Evolutionary conservation across 768 basidiomycete genomes (phyloP), one percentile per base, ranked within the genome.

Genomic region (Mycena kentingensis): DNA sequence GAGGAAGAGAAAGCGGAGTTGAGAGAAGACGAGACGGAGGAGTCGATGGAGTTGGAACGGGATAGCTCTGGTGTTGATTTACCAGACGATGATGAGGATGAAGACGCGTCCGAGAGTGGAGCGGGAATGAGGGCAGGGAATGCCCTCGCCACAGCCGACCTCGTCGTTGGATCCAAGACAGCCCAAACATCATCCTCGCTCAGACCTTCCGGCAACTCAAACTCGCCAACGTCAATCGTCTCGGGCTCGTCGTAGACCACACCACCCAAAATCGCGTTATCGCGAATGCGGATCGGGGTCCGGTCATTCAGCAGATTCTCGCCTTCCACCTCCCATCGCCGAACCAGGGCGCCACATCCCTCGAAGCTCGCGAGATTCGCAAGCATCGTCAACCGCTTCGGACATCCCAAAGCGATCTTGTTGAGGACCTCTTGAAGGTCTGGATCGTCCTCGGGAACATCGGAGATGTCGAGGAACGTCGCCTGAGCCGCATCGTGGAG

Each of bases 401-500:
- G 46, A 42, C 36, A 26, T 42, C 34, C 27, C 34, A 27, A 19
- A 5, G 54, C 39, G 54, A 55, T 7, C n/a, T n/a, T 12, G 11
- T 10, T 43, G 41, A 60, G 58, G 27, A 60, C 35, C 37, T 8
- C 42, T 13, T 35, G 36, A 18, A 60, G 46, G 26, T 5, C 41
- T 3, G 39, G 41, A 24, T 51, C 50, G 28, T 49, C 53, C 29
- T 45, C 34, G 5, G 28, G 3, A 32, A 32, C 54, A 48, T 60
- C 58, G 24, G 58, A 60, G 43, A 60, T 55, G 48, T 60, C 58
- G 46, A 55, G 53, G 58, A 60, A 60, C 29, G 58, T 47, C n/a
- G 18, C 36, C 31, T 31, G 53, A 6, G 54, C 37, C 18, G 54
- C 58, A 27, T 28, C 15, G 0, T 19, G 5, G 21, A 50, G 13